Evolutionary conservation across 2,329 filamentous ascomycete species (phyloP), one percentile per base, ranked within the genome.

Genomic region (Bipolaris cookei): DNA sequence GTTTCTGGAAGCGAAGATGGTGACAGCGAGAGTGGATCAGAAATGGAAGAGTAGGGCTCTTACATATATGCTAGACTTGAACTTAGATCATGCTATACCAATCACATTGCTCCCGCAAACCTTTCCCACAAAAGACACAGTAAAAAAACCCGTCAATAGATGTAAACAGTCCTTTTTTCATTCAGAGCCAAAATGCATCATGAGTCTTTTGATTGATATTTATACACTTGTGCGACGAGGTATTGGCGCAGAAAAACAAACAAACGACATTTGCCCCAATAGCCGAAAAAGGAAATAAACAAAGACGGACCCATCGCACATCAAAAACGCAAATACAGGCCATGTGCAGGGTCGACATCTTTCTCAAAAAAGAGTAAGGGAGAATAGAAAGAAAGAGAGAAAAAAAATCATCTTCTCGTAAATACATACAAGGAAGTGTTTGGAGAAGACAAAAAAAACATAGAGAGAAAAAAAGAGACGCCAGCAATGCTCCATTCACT

Each of bases 1-100:
- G 35, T 48, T 83, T 84, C 0, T 82, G 83, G 0, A 86, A 87
- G 56, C 43, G 63, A 54, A 6, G 48, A 21, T 16, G 58, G 23
- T 13, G 76, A 50, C 18, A 66, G 65, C 4, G 56, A 51, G 7
- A 68, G 64, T 42, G 71, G 62, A n/a, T 64, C 64, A 3, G 67
- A 70, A 51, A 72, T 69, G 65, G 64, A 71, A 35, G 63, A 68
- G 48, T 69, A 65, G 41, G 13, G 23, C 18, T 23, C 14, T 23
- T 4, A 18, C 20, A 10, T 23, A 10, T 23, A 23, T 23, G 20
- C 3, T 14, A 23, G 21, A 18, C 13, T 23, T 11, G 21, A 18
- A 23, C 20, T 7, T 7, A 23, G 20, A 41, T 41, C 38, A n/a
- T n/a, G 13, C 13, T n/a, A 14, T 4, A n/a, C 6, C 13, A 41